Evolutionary conservation across 371 early-diverging fungal species (phyloP).

Genomic region (Blakeslea trispora): DNA sequence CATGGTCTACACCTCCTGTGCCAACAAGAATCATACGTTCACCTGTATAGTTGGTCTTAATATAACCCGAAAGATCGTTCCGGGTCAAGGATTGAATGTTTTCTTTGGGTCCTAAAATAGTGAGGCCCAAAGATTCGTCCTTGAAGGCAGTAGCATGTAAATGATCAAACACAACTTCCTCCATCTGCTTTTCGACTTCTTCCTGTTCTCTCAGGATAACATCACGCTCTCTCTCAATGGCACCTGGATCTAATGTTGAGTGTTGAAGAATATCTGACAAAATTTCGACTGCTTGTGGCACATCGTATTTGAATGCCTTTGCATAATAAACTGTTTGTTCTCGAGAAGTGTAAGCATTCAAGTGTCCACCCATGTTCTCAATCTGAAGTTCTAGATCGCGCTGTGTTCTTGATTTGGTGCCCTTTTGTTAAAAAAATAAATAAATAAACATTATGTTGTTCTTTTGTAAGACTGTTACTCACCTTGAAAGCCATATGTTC

Average conservation of each 20-base stretch:
- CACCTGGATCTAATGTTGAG: conserved; percentile 79
- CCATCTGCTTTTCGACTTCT: conserved; percentile 94
- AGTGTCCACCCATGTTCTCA: conserved; percentile 97
- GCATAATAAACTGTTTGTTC: conserved; percentile 99
- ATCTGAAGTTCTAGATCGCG: conserved; percentile 90
- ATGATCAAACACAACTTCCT: conserved; percentile 83
- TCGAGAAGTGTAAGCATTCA: conserved; percentile 97
- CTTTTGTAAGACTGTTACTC: conserved; percentile 76
- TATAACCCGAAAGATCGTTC: conserved; percentile 83
- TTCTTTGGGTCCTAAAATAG: conserved; percentile 92
- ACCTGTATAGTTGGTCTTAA: conserved; percentile 91
- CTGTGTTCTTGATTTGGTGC: conserved; percentile 72
- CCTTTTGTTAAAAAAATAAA: conserved; percentile 74
- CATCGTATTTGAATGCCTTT: conserved; percentile 87
- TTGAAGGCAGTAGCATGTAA: conserved; percentile 96
- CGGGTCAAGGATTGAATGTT: conserved; percentile 88
- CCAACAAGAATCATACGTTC: conserved; percentile 96
- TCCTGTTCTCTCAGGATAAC: conserved; percentile 95
- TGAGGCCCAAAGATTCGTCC: conserved; percentile 85
- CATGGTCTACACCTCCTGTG: conserved; percentile 94
- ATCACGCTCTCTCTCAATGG: conserved; percentile 91
- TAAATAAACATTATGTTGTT: conserved; percentile 38
- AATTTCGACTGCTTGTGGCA: conserved; percentile 86
- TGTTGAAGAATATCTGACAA: conserved; percentile 94
- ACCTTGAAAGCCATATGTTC: conserved; percentile 99